Percentiles rank a stretch among this genome's conserved stretches.
phyloP scores from a whole-genome alignment of 139 green algal genomes.

The Ettlia oleoabundans region DNA sequence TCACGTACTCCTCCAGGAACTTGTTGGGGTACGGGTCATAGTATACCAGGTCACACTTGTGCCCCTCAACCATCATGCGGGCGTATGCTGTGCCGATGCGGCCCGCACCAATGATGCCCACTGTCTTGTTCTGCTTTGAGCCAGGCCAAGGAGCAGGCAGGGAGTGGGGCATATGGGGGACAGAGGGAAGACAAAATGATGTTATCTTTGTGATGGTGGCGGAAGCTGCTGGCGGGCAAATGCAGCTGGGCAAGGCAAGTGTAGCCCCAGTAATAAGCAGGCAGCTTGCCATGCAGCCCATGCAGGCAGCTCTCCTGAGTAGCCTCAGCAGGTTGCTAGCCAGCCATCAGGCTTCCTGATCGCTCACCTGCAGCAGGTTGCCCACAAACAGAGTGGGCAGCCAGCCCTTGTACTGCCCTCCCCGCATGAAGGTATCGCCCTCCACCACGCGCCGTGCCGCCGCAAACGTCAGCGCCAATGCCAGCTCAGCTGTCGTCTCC shows the following conservation, averaged over 20 bases:
- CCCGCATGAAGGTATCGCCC: conserved; percentile 97
- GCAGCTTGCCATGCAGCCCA: too few relatives aligned
- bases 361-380: conserved; percentile 73
- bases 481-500: conserved; percentile 97
- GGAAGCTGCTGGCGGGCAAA: too few relatives aligned
- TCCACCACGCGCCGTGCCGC: conserved; percentile 92
- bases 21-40: conserved; percentile 95
- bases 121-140: conserved; percentile 91
- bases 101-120: conserved; percentile 96
- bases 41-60: conserved; percentile 99
- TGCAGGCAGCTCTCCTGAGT: too few relatives aligned
- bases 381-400: conserved; percentile 95
- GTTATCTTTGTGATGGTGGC: too few relatives aligned
- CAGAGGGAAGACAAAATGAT: not conserved
- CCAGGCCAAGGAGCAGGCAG: not conserved
- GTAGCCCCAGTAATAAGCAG: too few relatives aligned
- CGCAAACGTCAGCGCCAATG: conserved; percentile 90
- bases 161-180: not conserved
- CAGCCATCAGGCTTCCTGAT: too few relatives aligned
- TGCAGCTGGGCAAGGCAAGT: too few relatives aligned
- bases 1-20: conserved; percentile 73
- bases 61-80: conserved; percentile 98
- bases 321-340: too few relatives aligned
- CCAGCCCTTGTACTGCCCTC: conserved; percentile 95
- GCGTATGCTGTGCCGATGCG: conserved; percentile 95